Evolutionary conservation across 2,329 filamentous ascomycete genomes (phyloP), one percentile per base, ranked within the genome.

Genomic region (Sclerotinia sclerotiorum): DNA sequence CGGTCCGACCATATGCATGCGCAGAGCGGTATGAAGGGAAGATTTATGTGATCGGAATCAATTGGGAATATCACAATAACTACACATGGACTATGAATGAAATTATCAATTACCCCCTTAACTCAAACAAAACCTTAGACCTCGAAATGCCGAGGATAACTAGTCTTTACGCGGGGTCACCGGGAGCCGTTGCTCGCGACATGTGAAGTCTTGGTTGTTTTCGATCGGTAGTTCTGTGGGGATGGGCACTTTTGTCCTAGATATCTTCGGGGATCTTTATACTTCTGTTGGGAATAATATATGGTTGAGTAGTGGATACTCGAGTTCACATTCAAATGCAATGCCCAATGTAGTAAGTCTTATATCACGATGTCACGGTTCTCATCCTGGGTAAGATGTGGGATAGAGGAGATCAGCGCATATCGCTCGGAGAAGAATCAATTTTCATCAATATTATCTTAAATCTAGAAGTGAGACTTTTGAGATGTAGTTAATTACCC

Each of bases 91-190:
- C 39, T 29, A 21, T n/a, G 4, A 48, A 48, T 15, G 15, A 46
- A 27, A 19, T 3, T 5, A 29, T 17, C 6, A 29, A 48, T 4
- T 29, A 4, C 10, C 8, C 24, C n/a, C 13, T 32, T 2, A 2
- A 17, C 5, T 35, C 11, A n/a, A 17, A 5, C 11, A n/a, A n/a
- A n/a, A n/a, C n/a, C n/a, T n/a, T n/a, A 19, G 15, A 19, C 10
- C 44, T 35, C 27, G 19, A 48, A 29, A 32, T 61, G 57, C 57
- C 57, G 57, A 61, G 57, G 57, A 48, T 61, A 13, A 48, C 17
- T 8, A n/a, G 32, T 32, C 15, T 21, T 48, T 48, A 46, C 48
- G 57, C 11, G 57, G 57, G 57, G 57, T 48, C 57, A 61, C 57
- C 57, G 39, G 42, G 24, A 48, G 42, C 42, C 27, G 24, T 29